Evolutionary conservation across 2,329 filamentous ascomycete species (phyloP), one percentile per base, ranked within the genome.

Genomic region (Pseudogymnoascus sp.): DNA sequence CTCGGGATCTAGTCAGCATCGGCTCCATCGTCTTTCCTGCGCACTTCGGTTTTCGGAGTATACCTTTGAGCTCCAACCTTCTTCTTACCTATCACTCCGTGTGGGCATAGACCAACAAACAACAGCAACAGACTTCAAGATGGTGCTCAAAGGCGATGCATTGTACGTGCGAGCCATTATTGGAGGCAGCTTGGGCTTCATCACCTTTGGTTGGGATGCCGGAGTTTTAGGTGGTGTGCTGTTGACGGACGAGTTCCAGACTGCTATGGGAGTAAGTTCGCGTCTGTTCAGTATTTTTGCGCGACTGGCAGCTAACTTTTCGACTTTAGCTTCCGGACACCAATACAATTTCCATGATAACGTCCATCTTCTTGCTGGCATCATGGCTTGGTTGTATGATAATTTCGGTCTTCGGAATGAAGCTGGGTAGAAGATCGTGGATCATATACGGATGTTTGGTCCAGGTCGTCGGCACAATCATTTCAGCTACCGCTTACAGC

Each of bases 171-270:
- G 47, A 54, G n/a, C 47, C n/a, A 25, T 54, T 28, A 54, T 54
- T 11, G 47, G 47, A 54, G 47, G 47, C n/a, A 54, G 47, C 47
- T 54, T 72, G 61, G 70, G 69, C 36, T 73, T 72, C 65, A 68
- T 73, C 65, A 69, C 71, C 62, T 73, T 69, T 57, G 71, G 71
- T 9, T 73, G 71, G 65, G 72, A 74, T 65, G 72, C 71, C 8
- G 71, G 71, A 61, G 71, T 74, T 6, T 63, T 73, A 4, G 72
- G 71, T 43, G 71, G 72, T 38, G 68, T 73, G 9, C 64, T 72
- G 4, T 64, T 67, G 30, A 71, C 70, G 3, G 57, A 61, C 4
- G 63, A 67, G 8, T 73, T 73, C 62, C 68, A 71, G 60, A 65
- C 65, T 35, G 69, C 71, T 38, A 72, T 73, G 63, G 65, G 65